A percentile compares a stretch with the other conserved stretches of the same genome.
phyloP scores from a whole-genome alignment of 352 stramenopile species.

The Globisporangium spiculum region DNA sequence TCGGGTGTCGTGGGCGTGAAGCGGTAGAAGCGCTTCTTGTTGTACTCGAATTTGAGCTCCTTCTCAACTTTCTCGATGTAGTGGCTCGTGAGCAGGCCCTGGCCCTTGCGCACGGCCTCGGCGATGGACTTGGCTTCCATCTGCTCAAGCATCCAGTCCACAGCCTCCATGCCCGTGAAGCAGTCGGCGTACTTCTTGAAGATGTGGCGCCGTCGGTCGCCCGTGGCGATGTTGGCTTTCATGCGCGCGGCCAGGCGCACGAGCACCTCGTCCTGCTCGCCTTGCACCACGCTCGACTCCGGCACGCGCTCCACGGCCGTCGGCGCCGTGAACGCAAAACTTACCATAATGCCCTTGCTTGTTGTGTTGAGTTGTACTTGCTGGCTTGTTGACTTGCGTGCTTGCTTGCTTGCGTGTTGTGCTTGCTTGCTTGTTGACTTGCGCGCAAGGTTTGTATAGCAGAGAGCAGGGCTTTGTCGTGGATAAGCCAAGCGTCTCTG shows the following conservation, averaged over 20 bases:
- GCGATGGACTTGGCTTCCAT: conserved; percentile 82
- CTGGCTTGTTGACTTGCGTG: neutral
- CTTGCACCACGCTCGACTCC: conserved; percentile 36
- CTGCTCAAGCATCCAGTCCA: conserved; percentile 86
- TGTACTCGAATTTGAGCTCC: conserved; percentile 83
- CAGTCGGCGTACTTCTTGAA: conserved; percentile 84
- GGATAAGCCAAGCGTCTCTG: neutral
- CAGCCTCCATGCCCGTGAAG: conserved; percentile 82
- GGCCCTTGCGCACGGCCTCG: conserved; percentile 77
- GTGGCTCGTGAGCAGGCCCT: conserved; percentile 55
- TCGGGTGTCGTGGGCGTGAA: conserved; percentile 78
- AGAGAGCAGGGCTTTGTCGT: neutral
- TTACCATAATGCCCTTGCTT: conserved; percentile 5
- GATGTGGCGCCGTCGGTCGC: conserved; percentile 64
- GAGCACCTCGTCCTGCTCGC: conserved; percentile 68
- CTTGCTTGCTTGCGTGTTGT: neutral
- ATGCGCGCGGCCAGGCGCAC: conserved; percentile 68
- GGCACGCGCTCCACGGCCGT: conserved; percentile 47
- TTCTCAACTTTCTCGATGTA: conserved; percentile 85
- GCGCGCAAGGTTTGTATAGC: too few relatives aligned
- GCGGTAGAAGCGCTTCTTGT: conserved; percentile 77
- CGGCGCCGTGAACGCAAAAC: conserved; percentile 20
- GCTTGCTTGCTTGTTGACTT: neutral
- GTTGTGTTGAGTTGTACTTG: neutral
- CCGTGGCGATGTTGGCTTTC: conserved; percentile 78